Base-by-base conservation (phyloP, 75 land plant species). In the Pinus tabuliformis region DNA sequence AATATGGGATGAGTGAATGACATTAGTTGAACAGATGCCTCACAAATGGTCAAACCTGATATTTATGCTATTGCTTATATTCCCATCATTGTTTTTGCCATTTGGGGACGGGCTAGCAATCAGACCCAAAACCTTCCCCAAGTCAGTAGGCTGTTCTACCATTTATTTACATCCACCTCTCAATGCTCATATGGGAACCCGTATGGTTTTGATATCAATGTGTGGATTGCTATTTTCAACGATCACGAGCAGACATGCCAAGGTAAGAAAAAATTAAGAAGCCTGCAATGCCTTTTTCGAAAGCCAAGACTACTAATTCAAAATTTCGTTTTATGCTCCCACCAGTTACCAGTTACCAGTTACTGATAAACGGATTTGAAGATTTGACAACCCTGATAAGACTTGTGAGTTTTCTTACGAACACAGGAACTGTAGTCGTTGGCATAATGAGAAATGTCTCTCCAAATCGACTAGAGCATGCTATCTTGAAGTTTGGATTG, bases 21-120 rank as follows among this genome's bases (percentile, higher is more conserved):
- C 79, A 33, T 71, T 86, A 71, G 36, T 83, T 66, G 80, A 76
- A 65, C 13, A 82, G 61, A 88, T 92, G 92, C 76, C 81, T 56
- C 65, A 39, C 7, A 81, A 86, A 62, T 87, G 90, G 30, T 83
- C 72, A 86, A 77, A 59, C 92, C 95, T 21, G 90, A 90, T 89
- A 78, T 87, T 4, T 88, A 82, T 75, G 84, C n/a, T n/a, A n/a
- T n/a, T n/a, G n/a, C 92, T 14, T 88, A 89, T 57, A 86, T 39
- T 63, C 85, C 83, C 26, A 75, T 92, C 7, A 83, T 88, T 74
- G 86, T 86, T 45, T 6, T 0, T n/a, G n/a, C n/a, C n/a, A n/a
- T n/a, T n/a, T 6, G 7, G 52, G 8, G 52, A 45, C 8, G 7
- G 52, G 52, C 9, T 45, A 45, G 52, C 52, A 45, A 6, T 45